Evolutionary conservation across 2,329 filamentous ascomycete genomes (phyloP).

Genomic region (Arthroderma sp.): DNA sequence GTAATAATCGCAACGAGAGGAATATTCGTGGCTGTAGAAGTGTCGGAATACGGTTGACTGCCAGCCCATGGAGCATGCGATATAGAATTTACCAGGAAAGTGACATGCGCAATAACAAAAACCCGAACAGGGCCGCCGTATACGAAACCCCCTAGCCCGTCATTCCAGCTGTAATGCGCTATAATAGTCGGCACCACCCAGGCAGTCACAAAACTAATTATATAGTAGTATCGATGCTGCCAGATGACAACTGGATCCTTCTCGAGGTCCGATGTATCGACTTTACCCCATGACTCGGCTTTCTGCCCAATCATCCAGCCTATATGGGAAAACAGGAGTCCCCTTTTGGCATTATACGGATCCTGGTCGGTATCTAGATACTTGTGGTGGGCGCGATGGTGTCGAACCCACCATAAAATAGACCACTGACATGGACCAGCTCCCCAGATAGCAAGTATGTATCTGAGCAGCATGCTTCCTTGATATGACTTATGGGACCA

Average conservation of each 20-base stretch:
- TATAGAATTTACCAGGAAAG: background rate
- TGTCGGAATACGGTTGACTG: background rate
- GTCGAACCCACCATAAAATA: background rate
- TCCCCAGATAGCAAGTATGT: background rate
- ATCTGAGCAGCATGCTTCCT: background rate
- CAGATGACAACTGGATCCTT: background rate
- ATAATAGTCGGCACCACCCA: background rate
- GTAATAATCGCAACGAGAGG: background rate
- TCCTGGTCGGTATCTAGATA: background rate
- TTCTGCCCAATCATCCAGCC: background rate
- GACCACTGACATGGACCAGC: background rate
- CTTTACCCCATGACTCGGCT: background rate
- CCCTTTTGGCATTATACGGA: background rate
- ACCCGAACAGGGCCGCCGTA: background rate
- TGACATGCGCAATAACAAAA: background rate
- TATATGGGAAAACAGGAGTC: background rate
- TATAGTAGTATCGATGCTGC: background rate
- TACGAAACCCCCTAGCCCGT: background rate
- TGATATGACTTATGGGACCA: background rate
- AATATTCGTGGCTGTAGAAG: background rate
- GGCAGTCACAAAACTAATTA: background rate
- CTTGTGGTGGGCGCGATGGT: background rate
- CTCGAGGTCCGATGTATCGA: background rate
- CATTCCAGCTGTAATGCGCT: background rate
- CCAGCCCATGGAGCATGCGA: background rate